Conservation (phyloP, 148 eudicot genomes). For the Pharnaceum exiguum region DNA sequence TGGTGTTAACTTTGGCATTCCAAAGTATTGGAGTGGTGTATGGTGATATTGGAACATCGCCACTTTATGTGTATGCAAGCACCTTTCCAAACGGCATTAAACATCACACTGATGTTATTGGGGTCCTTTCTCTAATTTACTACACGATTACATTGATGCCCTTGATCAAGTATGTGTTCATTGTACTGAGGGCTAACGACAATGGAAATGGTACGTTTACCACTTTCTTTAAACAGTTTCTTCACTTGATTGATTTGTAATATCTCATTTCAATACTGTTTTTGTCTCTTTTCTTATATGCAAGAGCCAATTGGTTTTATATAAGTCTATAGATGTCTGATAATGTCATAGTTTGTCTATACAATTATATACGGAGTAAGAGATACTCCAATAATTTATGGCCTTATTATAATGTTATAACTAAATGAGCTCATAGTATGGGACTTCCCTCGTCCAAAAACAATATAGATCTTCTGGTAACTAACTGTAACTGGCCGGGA, state of each 20-base stretch:
- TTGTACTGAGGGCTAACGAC: conserved; percentile 37
- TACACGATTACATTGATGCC: conserved; percentile 43
- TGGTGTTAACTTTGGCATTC: conserved; percentile 30
- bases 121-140: conserved; percentile 35
- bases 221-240: neutral
- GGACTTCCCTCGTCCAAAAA: too few species aligned
- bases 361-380: too few species aligned
- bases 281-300: too few species aligned
- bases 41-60: conserved; percentile 46
- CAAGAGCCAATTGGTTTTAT: too few species aligned
- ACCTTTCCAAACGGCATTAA: conserved; percentile 28
- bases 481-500: too few species aligned
- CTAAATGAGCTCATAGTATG: too few species aligned
- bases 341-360: too few species aligned
- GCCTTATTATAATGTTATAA: too few species aligned
- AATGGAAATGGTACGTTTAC: conserved; percentile 32
- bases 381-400: too few species aligned
- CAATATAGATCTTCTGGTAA: too few species aligned
- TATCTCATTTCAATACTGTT: neutral
- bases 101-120: conserved; percentile 27
- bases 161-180: conserved; percentile 41
- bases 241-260: neutral
- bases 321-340: too few species aligned
- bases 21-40: conserved; percentile 41
- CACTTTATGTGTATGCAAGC: conserved; percentile 37